A percentile compares a stretch with the other conserved stretches of the same genome.
Evolutionary conservation across 192 early-diverging fungal species (phyloP).

Genomic region (Backusella liffmaniae): DNA sequence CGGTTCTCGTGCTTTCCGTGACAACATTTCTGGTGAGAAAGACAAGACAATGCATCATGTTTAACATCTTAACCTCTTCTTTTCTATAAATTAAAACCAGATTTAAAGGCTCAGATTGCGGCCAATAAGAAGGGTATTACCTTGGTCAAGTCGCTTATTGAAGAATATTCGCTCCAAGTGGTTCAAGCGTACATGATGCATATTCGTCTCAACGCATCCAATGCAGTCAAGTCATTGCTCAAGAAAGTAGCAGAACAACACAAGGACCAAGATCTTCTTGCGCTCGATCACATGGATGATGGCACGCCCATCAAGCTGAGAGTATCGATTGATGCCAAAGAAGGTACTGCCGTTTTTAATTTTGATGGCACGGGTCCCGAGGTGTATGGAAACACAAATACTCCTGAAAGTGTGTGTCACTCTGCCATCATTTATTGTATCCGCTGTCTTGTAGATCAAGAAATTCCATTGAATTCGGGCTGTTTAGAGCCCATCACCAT

Average conservation of each 20-base stretch:
- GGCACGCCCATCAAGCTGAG: constrained; percentile 76
- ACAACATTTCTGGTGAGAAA: constrained; percentile 71
- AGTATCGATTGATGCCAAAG: constrained; percentile 67
- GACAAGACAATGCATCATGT: background rate
- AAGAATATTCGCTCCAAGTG: constrained; percentile 78
- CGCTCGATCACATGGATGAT: constrained; percentile 90
- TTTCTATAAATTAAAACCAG: constrained; percentile 24
- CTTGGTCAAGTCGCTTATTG: constrained; percentile 77
- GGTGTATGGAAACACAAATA: constrained; percentile 89
- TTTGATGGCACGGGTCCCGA: constrained; percentile 89
- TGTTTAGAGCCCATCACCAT: constrained; percentile 85
- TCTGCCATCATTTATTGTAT: constrained; percentile 98
- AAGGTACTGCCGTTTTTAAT: constrained; percentile 87
- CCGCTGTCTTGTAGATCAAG: constrained; percentile 82
- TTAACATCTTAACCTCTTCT: no score
- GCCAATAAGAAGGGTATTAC: constrained; percentile 93
- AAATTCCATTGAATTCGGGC: constrained; percentile 96
- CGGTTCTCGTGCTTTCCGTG: constrained; percentile 84
- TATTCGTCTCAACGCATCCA: constrained; percentile 88
- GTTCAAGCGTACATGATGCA: constrained; percentile 96
- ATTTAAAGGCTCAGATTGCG: constrained; percentile 95
- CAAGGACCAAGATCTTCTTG: constrained; percentile 41
- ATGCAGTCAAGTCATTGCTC: constrained; percentile 79
- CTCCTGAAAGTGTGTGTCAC: constrained; percentile 63
- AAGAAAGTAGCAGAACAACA: constrained; percentile 50